These are phyloP conservation scores for Sicyos baderoa DNA, from an alignment of 306 rosid genomes.

Conservation along the genomic window DNA sequence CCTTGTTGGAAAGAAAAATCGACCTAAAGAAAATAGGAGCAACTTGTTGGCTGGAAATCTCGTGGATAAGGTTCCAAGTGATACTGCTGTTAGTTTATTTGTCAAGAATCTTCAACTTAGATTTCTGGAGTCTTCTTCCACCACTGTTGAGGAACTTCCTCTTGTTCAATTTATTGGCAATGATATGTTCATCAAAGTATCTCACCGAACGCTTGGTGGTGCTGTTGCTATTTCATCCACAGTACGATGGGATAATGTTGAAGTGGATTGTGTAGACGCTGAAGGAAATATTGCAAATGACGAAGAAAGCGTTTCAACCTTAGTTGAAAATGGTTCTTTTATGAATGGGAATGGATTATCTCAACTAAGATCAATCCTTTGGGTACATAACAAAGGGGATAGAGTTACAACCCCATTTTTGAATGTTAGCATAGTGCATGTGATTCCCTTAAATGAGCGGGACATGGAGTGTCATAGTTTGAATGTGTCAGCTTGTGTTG, in stretches of 20 bases:
- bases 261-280: slow-evolving; percentile 67
- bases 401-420: slow-evolving; percentile 54
- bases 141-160: slow-evolving; percentile 60
- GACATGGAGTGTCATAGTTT: slow-evolving; percentile 70
- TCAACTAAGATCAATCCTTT: slow-evolving; percentile 74
- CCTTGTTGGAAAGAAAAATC: slow-evolving; percentile 48
- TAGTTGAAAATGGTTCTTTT: slow-evolving; percentile 35
- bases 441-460: slow-evolving; percentile 61
- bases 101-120: slow-evolving; percentile 64
- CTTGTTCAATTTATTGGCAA: slow-evolving; percentile 78
- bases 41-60: slow-evolving; percentile 42
- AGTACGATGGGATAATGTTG: slow-evolving; percentile 62
- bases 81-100: slow-evolving; percentile 66
- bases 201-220: slow-evolving; percentile 88
- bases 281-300: slow-evolving; percentile 46
- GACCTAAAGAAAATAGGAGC: slow-evolving; percentile 29
- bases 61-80: slow-evolving; percentile 83
- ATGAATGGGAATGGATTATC: slow-evolving; percentile 47
- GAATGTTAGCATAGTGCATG: slow-evolving; percentile 52
- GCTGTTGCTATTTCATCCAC: slow-evolving; percentile 79
- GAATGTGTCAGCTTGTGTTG: slow-evolving; percentile 71
- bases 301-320: slow-evolving; percentile 33
- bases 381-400: slow-evolving; percentile 56
- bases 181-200: slow-evolving; percentile 54
- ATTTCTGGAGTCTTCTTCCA: slow-evolving; percentile 75